Base-by-base conservation (phyloP, 495 filamentous ascomycete genomes). In the Pyronema omphalodes region DNA sequence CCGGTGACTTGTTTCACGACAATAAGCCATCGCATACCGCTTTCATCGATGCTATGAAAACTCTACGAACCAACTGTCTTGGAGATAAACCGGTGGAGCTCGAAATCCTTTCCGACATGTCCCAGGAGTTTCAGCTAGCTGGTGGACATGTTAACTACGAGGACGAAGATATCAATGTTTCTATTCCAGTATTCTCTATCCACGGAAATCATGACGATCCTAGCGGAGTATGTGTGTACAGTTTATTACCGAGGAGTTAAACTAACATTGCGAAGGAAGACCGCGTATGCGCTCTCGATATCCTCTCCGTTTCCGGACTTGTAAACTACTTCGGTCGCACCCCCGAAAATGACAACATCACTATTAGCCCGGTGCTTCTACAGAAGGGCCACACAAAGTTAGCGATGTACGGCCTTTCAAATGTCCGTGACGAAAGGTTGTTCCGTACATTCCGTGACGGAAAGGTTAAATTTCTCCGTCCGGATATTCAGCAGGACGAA, bases 131-230 rank as follows among this genome's bases (percentile, higher is more conserved):
- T 64, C 79, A 83, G 51, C 78, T 80, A 0, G 80, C 84, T 0
- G 87, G 93, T 62, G 81, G 85, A 41, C 83, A 94, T 67, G 89
- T 94, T 64, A 99, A 99, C 67, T 99, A 96, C 63, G 85, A 95
- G 64, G 91, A 99, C 60, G 78, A 88, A 18, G 88, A 99, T 64
- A 94, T 99, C 63, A 99, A 99, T 60, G 80, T 99, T 56, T 87
- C 88, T 9, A 94, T 95, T 44, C 91, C 91, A 0, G 86, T 99
- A 36, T 99, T 99, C 64, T 93, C 88, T 1, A 99, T 99, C 48
- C 91, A 99, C 62, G 91, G 91, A 33, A 99, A 99, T 65, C 91
- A 99, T 69, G 91, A 99, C 63, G 91, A 99, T 67, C 91, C 91
- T 0, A 86, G 86, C 43, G 91, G 93, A 6, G 63, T 65, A 44